A percentile compares a stretch with the other conserved stretches of the same genome.
Evolutionary conservation across 805 yeast species (phyloP).

Genomic region (Candida schatavii): DNA sequence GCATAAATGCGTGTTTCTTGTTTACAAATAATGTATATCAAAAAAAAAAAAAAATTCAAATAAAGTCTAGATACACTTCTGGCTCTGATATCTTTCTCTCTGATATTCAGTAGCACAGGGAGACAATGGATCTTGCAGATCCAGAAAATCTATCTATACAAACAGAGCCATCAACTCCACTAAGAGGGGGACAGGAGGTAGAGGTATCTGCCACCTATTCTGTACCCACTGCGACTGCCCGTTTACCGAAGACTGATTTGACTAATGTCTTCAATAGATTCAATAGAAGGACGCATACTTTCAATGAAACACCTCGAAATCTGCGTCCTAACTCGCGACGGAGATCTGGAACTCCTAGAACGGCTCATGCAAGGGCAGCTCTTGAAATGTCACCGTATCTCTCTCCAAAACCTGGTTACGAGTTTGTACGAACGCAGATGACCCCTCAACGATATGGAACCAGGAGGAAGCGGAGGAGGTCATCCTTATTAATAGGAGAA

Average conservation of each 20-base stretch:
- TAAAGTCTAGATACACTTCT: too few relatives aligned
- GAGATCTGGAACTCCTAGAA: constrained; percentile 1
- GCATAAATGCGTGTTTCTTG: too few relatives aligned
- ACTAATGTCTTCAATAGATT: constrained; percentile 1
- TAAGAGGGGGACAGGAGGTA: constrained; percentile 3
- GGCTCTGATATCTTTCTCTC: too few relatives aligned
- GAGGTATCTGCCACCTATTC: constrained; percentile 6
- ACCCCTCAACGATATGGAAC: not conserved
- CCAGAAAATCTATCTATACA: not conserved
- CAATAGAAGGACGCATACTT: not conserved
- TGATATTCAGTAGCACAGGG: too few relatives aligned
- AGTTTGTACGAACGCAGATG: not conserved
- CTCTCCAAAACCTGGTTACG: not conserved
- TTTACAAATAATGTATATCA: too few relatives aligned
- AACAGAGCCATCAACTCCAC: constrained; percentile 22
- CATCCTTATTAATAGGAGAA: constrained; percentile 27
- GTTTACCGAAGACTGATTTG: constrained; percentile 5
- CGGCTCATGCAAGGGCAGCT: not conserved
- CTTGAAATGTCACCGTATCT: constrained; percentile 2
- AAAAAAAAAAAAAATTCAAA: too few relatives aligned
- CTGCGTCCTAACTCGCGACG: not conserved
- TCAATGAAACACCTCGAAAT: not conserved
- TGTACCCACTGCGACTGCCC: constrained; percentile 5
- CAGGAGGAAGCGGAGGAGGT: constrained; percentile 18
- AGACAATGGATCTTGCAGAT: constrained; percentile 2